Evolutionary conservation across 768 basidiomycete genomes (phyloP).

Genomic region (Coprinopsis sp.): DNA sequence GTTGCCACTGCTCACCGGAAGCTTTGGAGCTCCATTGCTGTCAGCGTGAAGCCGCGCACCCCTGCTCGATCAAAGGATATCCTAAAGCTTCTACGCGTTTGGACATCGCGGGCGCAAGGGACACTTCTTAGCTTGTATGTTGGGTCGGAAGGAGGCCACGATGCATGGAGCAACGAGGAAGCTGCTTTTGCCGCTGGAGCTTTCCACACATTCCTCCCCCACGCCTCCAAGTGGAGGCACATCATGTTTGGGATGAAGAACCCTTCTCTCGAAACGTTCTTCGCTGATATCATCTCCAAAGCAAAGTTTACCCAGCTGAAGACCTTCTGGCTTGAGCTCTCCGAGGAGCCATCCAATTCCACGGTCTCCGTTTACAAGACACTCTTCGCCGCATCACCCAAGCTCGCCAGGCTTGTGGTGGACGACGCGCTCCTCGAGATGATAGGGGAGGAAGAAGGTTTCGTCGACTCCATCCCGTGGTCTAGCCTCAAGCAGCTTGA

Average conservation of each 20-base stretch:
- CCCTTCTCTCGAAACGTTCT: neutral
- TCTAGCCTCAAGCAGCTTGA: neutral
- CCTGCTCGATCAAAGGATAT: neutral
- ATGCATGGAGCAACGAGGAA: neutral
- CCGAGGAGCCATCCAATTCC: neutral
- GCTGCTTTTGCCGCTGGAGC: neutral
- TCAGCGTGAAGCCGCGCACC: neutral
- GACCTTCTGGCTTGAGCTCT: neutral
- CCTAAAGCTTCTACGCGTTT: neutral
- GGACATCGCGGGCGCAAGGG: conserved; percentile 1
- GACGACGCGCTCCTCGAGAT: neutral
- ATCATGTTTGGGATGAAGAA: neutral
- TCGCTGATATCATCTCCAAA: neutral
- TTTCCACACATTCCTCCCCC: neutral
- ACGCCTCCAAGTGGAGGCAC: neutral
- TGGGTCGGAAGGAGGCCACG: neutral
- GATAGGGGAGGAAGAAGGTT: neutral
- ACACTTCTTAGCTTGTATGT: neutral
- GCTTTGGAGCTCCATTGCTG: conserved; percentile 5
- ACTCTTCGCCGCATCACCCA: neutral
- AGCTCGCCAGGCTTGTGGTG: neutral
- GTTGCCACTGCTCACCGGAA: conserved; percentile 3
- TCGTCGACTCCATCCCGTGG: conserved; percentile 5
- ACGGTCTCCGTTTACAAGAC: neutral
- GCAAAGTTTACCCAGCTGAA: neutral